Evolutionary conservation across 129 eudicot species (phyloP), one percentile per base, ranked within the genome.

Genomic region (Escallonia herrerae): DNA sequence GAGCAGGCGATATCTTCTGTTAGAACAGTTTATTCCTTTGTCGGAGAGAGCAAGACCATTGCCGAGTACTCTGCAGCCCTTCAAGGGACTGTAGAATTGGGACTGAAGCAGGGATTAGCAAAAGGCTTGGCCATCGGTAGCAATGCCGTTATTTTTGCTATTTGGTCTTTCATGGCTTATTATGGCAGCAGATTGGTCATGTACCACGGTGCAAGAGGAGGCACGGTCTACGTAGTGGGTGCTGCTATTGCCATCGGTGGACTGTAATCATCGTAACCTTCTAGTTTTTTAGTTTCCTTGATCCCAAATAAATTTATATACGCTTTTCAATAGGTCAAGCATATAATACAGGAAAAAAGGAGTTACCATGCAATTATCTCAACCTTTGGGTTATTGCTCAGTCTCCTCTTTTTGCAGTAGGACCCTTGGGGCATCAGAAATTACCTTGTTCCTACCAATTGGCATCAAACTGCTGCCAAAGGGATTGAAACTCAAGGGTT

Each of bases 141-240:
- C 61, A 74, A 59, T 7, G 71, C 78, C 33, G 49, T 82, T 6
- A 62, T 43, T 11, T 82, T 51, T 47, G 83, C 67, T 0, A 75
- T 82, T 14, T 77, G 77, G 87, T 57, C 87, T 5, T 77, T 82
- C 63, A 14, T 78, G 73, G 53, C 58, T 58, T 82, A 69, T 72
- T 77, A 77, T 8, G 87, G 87, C 12, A 82, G 87, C 38, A 67
- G 78, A 65, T 5, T 82, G 76, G 83, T 82, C 44, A 77, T 82
- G 81, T 82, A 71, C 64, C 87, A 78, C 62, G 81, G 87, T 37
- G 87, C 87, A 50, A 62, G 13, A 1, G 87, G 87, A 5, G 87
- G 87, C 41, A 82, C 83, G 6, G 83, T 82, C 56, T 82, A 65
- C 43, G 64, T 77, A 10, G 81, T 74, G 13, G 83, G 73, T 58